Conservation (phyloP, 495 filamentous ascomycete genomes). For the Haplographium delicatum region DNA sequence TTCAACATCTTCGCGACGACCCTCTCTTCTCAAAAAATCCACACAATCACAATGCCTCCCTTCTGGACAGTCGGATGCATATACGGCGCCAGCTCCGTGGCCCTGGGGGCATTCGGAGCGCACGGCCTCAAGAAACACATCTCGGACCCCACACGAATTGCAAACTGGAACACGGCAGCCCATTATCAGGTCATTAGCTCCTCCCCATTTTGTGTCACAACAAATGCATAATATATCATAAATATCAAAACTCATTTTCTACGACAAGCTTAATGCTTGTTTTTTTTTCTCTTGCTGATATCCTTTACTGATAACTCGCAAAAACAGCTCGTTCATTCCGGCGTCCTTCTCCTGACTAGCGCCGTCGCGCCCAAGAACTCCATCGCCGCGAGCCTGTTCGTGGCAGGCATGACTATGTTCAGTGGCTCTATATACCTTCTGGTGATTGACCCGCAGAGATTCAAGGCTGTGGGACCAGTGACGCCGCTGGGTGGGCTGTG, state of each 20-base stretch:
- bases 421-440: constrained; percentile 56
- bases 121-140: constrained; percentile 56
- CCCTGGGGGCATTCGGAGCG: constrained; percentile 58
- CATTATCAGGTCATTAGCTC: constrained; percentile 51
- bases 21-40: background rate
- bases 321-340: constrained; percentile 51
- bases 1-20: background rate
- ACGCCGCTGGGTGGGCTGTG: constrained; percentile 57
- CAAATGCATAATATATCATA: background rate
- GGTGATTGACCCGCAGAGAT: constrained; percentile 48
- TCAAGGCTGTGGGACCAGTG: constrained; percentile 49
- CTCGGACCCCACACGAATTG: constrained; percentile 45
- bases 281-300: background rate
- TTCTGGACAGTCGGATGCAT: constrained; percentile 56
- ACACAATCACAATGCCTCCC: constrained; percentile 15
- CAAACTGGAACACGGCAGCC: constrained; percentile 52
- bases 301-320: background rate
- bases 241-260: too few species aligned
- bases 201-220: background rate
- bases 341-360: constrained; percentile 46
- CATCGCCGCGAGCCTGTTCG: constrained; percentile 32
- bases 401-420: constrained; percentile 48
- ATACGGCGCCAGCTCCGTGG: constrained; percentile 53
- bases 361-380: constrained; percentile 42
- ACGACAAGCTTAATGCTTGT: background rate